phyloP scores from a whole-genome alignment of 164 flowering plant genomes.

The Annona squamosa region DNA sequence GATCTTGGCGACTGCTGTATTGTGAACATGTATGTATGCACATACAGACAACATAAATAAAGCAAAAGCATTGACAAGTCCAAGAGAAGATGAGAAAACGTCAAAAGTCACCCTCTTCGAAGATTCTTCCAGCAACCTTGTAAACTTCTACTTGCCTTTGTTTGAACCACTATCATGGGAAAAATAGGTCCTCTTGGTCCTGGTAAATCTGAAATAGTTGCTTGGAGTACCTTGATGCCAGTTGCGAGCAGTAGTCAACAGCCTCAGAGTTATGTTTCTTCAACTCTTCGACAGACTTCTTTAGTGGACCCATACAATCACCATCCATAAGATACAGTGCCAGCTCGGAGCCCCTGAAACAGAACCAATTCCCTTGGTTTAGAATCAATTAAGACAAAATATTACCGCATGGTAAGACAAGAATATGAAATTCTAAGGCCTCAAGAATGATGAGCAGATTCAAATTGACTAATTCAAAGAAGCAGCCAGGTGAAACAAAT shows the following conservation, averaged over 20 bases:
- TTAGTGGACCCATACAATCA: slow-evolving; percentile 7
- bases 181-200: slow-evolving; percentile 4
- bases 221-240: slow-evolving; percentile 8
- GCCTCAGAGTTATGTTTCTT: slow-evolving; percentile 6
- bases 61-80: neutral
- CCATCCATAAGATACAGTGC: slow-evolving; percentile 8
- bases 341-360: slow-evolving; percentile 6
- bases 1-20: neutral
- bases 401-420: neutral
- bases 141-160: neutral
- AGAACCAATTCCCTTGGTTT: neutral
- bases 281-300: slow-evolving; percentile 10
- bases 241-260: slow-evolving; percentile 1
- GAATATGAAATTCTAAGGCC: neutral
- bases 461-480: neutral
- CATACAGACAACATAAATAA: neutral
- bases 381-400: neutral
- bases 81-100: neutral
- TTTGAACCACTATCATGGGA: neutral
- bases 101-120: neutral
- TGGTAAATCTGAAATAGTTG: slow-evolving; percentile 11
- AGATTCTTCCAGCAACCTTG: neutral
- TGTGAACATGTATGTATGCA: neutral
- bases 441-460: neutral
- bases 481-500: neutral